Evolutionary conservation across 108 stramenopile genomes (phyloP).

Genomic region (Mayamaea pseudoterrestris): DNA sequence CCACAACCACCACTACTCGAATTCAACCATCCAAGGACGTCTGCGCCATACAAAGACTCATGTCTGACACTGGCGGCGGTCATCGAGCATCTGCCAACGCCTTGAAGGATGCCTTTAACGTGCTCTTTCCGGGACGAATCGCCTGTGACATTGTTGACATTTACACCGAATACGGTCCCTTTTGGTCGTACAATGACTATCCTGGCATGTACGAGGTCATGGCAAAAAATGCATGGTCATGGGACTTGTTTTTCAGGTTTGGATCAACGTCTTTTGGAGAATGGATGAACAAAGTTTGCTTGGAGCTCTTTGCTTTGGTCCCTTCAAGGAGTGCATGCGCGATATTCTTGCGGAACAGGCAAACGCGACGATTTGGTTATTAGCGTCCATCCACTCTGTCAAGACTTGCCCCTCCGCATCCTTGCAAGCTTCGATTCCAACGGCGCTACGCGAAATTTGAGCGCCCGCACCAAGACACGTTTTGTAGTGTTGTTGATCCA

Average conservation of each 20-base stretch:
- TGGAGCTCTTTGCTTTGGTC: slow-evolving; percentile 32
- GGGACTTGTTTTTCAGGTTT: slow-evolving; percentile 64
- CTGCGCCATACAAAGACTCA: slow-evolving; percentile 82
- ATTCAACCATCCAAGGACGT: no score
- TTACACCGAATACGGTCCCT: slow-evolving; percentile 73
- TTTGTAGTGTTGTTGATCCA: slow-evolving; percentile 96
- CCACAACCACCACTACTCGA: no score
- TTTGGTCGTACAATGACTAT: slow-evolving; percentile 64
- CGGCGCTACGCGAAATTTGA: slow-evolving; percentile 11
- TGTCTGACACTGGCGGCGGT: slow-evolving; percentile 82
- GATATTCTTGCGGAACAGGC: slow-evolving; percentile 11
- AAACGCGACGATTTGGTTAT: slow-evolving; percentile 88
- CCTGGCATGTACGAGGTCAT: slow-evolving; percentile 65
- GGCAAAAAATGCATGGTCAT: slow-evolving; percentile 58
- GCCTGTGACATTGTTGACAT: slow-evolving; percentile 81
- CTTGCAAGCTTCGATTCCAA: slow-evolving; percentile 42
- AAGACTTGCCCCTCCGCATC: slow-evolving; percentile 79
- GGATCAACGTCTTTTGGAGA: slow-evolving; percentile 64
- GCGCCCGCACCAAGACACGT: no score
- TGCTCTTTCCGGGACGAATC: slow-evolving; percentile 43
- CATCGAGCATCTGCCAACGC: slow-evolving; percentile 82
- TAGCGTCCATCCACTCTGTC: slow-evolving; percentile 91
- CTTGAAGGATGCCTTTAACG: slow-evolving; percentile 58
- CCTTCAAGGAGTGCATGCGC: slow-evolving; percentile 43
- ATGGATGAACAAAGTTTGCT: slow-evolving; percentile 44